Conservation (phyloP, 1,284 basidiomycete genomes). For the Pyrrhoderma lamaoense region DNA sequence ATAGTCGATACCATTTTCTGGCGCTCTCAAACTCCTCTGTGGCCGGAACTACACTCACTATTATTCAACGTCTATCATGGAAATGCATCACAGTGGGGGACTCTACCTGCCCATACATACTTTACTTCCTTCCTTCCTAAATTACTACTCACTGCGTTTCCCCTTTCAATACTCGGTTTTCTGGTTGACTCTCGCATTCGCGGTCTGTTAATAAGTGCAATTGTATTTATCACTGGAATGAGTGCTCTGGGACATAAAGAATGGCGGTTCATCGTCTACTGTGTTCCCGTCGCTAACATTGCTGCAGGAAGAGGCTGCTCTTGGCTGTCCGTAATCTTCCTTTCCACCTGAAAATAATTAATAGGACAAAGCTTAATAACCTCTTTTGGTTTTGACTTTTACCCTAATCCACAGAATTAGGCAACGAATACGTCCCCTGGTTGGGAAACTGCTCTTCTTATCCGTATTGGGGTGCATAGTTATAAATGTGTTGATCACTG, state of each 20-base stretch:
- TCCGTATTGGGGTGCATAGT: slow-evolving; percentile 40
- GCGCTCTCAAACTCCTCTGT: slow-evolving; percentile 52
- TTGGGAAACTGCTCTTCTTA: slow-evolving; percentile 40
- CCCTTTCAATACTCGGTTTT: slow-evolving; percentile 53
- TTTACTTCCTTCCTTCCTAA: slow-evolving; percentile 70
- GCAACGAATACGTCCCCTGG: slow-evolving; percentile 34
- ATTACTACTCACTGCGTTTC: slow-evolving; percentile 61
- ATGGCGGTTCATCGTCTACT: slow-evolving; percentile 93
- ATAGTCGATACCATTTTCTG: slow-evolving; percentile 85
- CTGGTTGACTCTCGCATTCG: slow-evolving; percentile 42
- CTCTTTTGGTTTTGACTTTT: slow-evolving; percentile 27
- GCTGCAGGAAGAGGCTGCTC: slow-evolving; percentile 62
- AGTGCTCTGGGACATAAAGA: slow-evolving; percentile 85
- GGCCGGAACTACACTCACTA: slow-evolving; percentile 82
- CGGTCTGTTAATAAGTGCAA: slow-evolving; percentile 42
- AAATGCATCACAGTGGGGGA: slow-evolving; percentile 89
- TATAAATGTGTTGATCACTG: slow-evolving; percentile 46
- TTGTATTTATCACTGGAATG: slow-evolving; percentile 58
- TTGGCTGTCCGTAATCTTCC: slow-evolving; percentile 46
- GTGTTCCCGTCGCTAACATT: slow-evolving; percentile 77
- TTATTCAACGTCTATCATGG: slow-evolving; percentile 87
- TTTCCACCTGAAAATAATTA: too few species aligned
- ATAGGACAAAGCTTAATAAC: too few species aligned
- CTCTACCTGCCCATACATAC: slow-evolving; percentile 70
- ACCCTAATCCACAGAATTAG: slow-evolving; percentile 21